Evolutionary conservation across 2,329 filamentous ascomycete genomes (phyloP).

Genomic region (Aureobasidium sp.): DNA sequence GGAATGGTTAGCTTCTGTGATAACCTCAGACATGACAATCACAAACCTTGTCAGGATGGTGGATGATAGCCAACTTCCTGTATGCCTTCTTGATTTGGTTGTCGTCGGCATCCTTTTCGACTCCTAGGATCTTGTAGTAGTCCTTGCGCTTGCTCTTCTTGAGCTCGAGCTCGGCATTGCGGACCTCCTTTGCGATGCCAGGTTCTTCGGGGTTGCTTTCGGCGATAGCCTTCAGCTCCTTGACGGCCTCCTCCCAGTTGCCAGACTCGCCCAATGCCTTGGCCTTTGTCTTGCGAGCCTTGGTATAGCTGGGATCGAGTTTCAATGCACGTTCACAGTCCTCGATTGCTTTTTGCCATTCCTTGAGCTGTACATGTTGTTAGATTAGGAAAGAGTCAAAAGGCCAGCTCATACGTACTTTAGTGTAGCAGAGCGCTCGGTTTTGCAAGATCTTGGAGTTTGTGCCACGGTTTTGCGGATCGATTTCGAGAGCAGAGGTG

Average conservation of each 20-base stretch:
- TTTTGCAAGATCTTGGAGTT: constrained; percentile 96
- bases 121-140: constrained; percentile 93
- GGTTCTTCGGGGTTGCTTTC: constrained; percentile 78
- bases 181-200: constrained; percentile 72
- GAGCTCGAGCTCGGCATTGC: constrained; percentile 83
- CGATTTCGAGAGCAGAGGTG: constrained; percentile 71
- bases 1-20: neutral
- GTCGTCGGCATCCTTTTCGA: constrained; percentile 78
- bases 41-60: constrained; percentile 77
- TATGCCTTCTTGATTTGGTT: constrained; percentile 93
- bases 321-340: constrained; percentile 80
- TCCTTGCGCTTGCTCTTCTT: constrained; percentile 98
- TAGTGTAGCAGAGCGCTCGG: constrained; percentile 73
- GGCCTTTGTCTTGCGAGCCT: constrained; percentile 88
- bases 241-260: constrained; percentile 84
- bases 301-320: constrained; percentile 76
- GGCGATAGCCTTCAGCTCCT: constrained; percentile 78
- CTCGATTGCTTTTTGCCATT: constrained; percentile 69
- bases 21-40: no score
- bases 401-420: constrained; percentile 29
- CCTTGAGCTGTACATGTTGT: constrained; percentile 52
- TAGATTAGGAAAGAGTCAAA: neutral
- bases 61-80: constrained; percentile 83
- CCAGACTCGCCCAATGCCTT: constrained; percentile 80
- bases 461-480: constrained; percentile 80